Percentiles rank a stretch among this genome's conserved stretches.
phyloP scores from a whole-genome alignment of 2,329 filamentous ascomycete genomes.

The Pseudogymnoascus pannorum region DNA sequence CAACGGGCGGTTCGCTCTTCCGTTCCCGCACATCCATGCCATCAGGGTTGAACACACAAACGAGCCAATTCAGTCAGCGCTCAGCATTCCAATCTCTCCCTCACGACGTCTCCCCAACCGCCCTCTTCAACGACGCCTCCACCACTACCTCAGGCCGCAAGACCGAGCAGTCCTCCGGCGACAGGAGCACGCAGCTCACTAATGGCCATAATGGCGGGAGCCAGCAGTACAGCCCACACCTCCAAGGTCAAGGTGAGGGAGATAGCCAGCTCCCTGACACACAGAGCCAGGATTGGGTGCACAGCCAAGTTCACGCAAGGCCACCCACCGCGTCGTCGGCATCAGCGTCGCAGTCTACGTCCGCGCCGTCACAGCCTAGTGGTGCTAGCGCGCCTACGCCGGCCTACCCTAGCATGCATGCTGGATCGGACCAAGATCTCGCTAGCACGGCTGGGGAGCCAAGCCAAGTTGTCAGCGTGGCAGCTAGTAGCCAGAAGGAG shows the following conservation, averaged over 20 bases:
- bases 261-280: slow-evolving; percentile 46
- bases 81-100: slow-evolving; percentile 53
- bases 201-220: slow-evolving; percentile 46
- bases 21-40: slow-evolving; percentile 7
- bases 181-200: slow-evolving; percentile 63
- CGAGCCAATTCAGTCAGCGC: slow-evolving; percentile 44
- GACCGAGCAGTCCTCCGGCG: slow-evolving; percentile 62
- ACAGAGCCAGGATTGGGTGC: slow-evolving; percentile 15
- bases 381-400: slow-evolving; percentile 16
- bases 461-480: not conserved
- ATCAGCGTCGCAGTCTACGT: not conserved
- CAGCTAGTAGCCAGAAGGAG: slow-evolving; percentile 21
- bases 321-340: not conserved
- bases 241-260: slow-evolving; percentile 23
- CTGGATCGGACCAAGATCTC: not conserved
- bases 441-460: not conserved
- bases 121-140: slow-evolving; percentile 73
- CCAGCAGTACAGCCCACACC: slow-evolving; percentile 19
- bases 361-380: not conserved
- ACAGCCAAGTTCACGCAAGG: not conserved
- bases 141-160: slow-evolving; percentile 81
- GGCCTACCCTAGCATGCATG: slow-evolving; percentile 18
- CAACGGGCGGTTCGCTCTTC: slow-evolving; percentile 19
- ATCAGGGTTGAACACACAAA: slow-evolving; percentile 43
- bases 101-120: slow-evolving; percentile 50